Base-by-base conservation (phyloP, 75 land plant genomes). In the Chamaecyparis obtusa region DNA sequence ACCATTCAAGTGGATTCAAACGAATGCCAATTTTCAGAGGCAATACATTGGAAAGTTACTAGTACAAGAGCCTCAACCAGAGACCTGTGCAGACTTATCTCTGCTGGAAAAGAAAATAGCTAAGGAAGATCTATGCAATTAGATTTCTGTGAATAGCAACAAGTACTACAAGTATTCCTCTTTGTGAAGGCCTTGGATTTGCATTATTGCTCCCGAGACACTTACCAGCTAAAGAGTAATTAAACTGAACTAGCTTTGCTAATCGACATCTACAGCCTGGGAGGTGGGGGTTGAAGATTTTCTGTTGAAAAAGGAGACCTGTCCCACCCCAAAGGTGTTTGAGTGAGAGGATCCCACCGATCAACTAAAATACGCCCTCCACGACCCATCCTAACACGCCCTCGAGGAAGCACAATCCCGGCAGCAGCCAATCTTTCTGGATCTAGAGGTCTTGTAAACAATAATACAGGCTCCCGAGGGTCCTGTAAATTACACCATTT, bases 291-390 rank as follows among this genome's bases (percentile, higher is more conserved):
- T 43, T 33, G 55, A 19, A 43, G 60, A 83, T n/a, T 39, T 80
- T n/a, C 56, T 36, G 88, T 84, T 43, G 76, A 41, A 83, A 72
- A 88, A 3, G 92, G 86, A 14, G 54, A 79, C 46, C 87, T 88
- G 35, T 90, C 89, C 85, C 86, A 75, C 41, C 89, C 93, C 37
- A 94, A 88, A 15, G 95, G 96, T 48, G 95, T 85, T 54, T 91
- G 89, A 79, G 91, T 88, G 57, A 93, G 92, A 27, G 99, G 97
- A 87, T 95, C 92, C 91, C 99, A 97, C 71, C 99, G 90, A 84
- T 98, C 99, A 91, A 94, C 97, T 39, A 98, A 88, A 64, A 98
- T 92, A 30, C 99, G 93, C 27, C 99, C 99, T 41, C 99, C 99
- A 39, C 99, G 93, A 21, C 99, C 99, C 49, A 96, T 93, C 86